Evolutionary conservation across 1,284 basidiomycete species (phyloP).

Genomic region (Somion occarium): DNA sequence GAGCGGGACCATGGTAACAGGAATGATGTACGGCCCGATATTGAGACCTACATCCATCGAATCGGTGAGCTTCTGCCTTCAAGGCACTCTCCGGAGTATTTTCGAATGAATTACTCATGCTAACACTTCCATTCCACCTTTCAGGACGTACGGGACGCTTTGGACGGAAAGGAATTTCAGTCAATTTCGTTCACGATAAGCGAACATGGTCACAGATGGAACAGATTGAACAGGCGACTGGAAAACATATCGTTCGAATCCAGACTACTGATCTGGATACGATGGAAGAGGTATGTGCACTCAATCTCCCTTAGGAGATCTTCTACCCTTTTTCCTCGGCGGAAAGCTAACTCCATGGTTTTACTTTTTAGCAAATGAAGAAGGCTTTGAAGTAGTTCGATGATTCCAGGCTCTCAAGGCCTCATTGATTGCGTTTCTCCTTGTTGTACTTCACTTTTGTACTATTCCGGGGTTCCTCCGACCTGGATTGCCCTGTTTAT

Average conservation of each 20-base stretch:
- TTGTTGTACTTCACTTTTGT: neutral
- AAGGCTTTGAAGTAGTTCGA: slow-evolving; percentile 59
- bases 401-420: no score
- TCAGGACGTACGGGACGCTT: slow-evolving; percentile 92
- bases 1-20: slow-evolving; percentile 44
- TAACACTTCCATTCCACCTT: slow-evolving; percentile 4
- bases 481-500: neutral
- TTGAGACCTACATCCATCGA: slow-evolving; percentile 97
- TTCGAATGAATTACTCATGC: neutral
- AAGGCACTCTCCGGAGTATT: neutral
- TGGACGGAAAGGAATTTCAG: slow-evolving; percentile 92
- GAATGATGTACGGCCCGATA: slow-evolving; percentile 66
- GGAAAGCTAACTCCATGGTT: neutral
- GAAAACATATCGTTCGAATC: slow-evolving; percentile 75
- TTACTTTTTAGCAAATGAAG: slow-evolving; percentile 60
- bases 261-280: slow-evolving; percentile 82
- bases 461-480: slow-evolving; percentile 1
- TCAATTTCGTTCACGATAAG: slow-evolving; percentile 92
- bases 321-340: neutral
- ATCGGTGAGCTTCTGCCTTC: slow-evolving; percentile 66
- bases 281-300: slow-evolving; percentile 74
- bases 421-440: slow-evolving; percentile 19
- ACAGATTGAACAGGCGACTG: slow-evolving; percentile 73
- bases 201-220: slow-evolving; percentile 84
- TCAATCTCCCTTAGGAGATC: slow-evolving; percentile 6